Percentiles rank a stretch among this genome's conserved stretches.
Conservation (phyloP, 176 grass and related monocot species). For the Phyllostachys edulis region DNA sequence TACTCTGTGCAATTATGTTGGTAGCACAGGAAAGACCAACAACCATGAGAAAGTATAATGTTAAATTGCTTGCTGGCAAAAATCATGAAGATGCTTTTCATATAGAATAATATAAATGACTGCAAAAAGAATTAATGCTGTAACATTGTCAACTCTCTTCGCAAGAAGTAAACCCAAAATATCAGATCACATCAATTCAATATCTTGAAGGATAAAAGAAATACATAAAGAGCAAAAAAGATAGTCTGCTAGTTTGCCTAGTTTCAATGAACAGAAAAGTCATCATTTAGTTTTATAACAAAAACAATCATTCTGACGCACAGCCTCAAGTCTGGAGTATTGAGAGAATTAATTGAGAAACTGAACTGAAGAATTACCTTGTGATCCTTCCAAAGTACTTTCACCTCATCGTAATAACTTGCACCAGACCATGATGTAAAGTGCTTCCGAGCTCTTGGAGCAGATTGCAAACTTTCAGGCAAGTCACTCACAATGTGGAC, state of each 20-base stretch:
- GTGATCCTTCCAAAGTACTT: slow-evolving; percentile 80
- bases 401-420: slow-evolving; percentile 72
- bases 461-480: slow-evolving; percentile 67
- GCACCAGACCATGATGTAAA: slow-evolving; percentile 90
- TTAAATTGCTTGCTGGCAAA: not conserved
- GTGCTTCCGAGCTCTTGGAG: slow-evolving; percentile 76
- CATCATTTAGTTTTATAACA: not conserved
- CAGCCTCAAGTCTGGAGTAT: not conserved
- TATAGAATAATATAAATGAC: not conserved
- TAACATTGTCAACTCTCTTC: not conserved
- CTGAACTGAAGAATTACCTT: slow-evolving; percentile 55
- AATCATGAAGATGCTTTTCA: not conserved
- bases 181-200: not conserved
- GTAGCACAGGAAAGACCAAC: not conserved
- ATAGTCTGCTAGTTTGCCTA: not conserved
- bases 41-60: not conserved
- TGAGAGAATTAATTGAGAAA: not conserved
- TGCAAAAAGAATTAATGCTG: not conserved
- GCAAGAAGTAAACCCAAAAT: not conserved
- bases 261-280: not conserved
- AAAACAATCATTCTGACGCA: not conserved
- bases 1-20: not conserved
- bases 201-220: not conserved
- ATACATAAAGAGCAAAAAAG: not conserved
- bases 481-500: slow-evolving; percentile 63